phyloP scores from a whole-genome alignment of 352 stramenopile species.

The Thraustochytrium striatum region DNA sequence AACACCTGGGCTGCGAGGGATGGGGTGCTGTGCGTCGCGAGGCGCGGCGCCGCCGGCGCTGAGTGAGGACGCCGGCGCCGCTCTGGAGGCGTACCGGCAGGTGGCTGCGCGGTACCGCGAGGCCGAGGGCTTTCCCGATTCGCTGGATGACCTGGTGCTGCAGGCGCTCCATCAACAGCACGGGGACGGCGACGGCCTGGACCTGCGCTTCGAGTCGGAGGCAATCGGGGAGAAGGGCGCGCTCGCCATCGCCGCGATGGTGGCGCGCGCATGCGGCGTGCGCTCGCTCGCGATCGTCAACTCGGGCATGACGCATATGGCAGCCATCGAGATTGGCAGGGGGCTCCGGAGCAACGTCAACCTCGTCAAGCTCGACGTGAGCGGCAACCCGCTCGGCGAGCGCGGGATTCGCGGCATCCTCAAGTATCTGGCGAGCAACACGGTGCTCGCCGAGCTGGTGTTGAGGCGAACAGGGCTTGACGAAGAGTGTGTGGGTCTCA shows the following conservation, averaged over 20 bases:
- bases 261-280: neutral
- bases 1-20: no score
- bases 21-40: no score
- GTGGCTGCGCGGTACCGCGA: neutral
- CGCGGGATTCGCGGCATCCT: neutral
- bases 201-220: neutral
- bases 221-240: slow-evolving; percentile 6
- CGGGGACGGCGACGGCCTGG: no score
- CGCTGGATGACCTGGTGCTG: neutral
- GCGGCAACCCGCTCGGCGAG: neutral
- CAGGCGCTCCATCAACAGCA: no score
- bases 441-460: neutral
- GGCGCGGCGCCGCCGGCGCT: no score
- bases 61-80: no score
- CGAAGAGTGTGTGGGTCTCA: neutral
- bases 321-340: neutral
- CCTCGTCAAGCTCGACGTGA: slow-evolving; percentile 6
- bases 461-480: slow-evolving; percentile 4
- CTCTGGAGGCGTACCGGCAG: neutral
- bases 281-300: neutral
- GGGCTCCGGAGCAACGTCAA: slow-evolving; percentile 9
- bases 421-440: neutral
- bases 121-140: neutral
- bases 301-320: neutral
- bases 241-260: neutral